Percentiles rank a stretch among this genome's conserved stretches.
phyloP scores from a whole-genome alignment of 1,139 yeast genomes.

The Saccharomyces hybrid region DNA sequence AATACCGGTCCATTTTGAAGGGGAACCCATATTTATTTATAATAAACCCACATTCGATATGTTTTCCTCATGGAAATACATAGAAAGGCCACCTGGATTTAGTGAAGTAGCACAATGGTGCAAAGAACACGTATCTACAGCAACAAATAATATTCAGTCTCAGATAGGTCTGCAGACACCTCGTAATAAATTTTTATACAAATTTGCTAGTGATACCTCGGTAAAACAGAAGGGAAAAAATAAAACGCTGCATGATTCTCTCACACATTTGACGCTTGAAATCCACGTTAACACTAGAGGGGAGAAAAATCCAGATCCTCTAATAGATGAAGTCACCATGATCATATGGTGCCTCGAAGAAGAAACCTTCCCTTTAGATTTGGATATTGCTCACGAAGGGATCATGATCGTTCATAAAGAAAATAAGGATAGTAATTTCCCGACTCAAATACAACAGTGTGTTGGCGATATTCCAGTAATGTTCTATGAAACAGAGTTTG shows the following conservation, averaged over 20 bases:
- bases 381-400: slow-evolving; percentile 33
- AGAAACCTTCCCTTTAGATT: slow-evolving; percentile 33
- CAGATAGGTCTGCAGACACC: slow-evolving; percentile 46
- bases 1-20: slow-evolving; percentile 21
- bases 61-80: slow-evolving; percentile 34
- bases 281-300: slow-evolving; percentile 52
- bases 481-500: slow-evolving; percentile 44
- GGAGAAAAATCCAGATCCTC: slow-evolving; percentile 58
- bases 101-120: slow-evolving; percentile 32
- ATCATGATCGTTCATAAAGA: slow-evolving; percentile 27
- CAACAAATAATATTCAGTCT: slow-evolving; percentile 33
- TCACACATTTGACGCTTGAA: slow-evolving; percentile 58
- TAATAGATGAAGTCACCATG: slow-evolving; percentile 46
- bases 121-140: slow-evolving; percentile 2
- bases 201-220: slow-evolving; percentile 28
- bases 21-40: slow-evolving; percentile 13
- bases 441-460: slow-evolving; percentile 11
- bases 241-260: slow-evolving; percentile 36
- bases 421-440: slow-evolving; percentile 2
- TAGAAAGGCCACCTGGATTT: slow-evolving; percentile 37
- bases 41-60: neutral
- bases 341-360: slow-evolving; percentile 59
- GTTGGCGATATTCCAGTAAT: slow-evolving; percentile 20
- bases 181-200: slow-evolving; percentile 28
- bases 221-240: slow-evolving; percentile 35